phyloP scores from a whole-genome alignment of 192 early-diverging fungal genomes.

The Chytriomyces sp. region DNA sequence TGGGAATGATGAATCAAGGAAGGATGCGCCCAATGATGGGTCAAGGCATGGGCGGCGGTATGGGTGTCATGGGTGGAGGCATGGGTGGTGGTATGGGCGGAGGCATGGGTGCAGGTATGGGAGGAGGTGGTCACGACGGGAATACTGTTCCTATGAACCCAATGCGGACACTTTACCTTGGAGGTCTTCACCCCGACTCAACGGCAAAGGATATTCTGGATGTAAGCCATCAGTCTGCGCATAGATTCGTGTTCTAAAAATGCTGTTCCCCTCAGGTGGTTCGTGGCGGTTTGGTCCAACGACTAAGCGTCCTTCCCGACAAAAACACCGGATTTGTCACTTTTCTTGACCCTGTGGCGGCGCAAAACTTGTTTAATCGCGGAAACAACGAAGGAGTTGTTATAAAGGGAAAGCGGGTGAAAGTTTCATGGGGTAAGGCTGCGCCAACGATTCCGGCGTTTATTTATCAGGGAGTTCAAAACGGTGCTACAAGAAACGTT shows the following conservation, averaged over 20 bases:
- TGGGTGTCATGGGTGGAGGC: slow-evolving; percentile 17
- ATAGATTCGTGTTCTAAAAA: no score
- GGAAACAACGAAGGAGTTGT: slow-evolving; percentile 65
- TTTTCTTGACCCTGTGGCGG: slow-evolving; percentile 76
- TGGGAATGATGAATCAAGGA: slow-evolving; percentile 3
- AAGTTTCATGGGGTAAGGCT: slow-evolving; percentile 83
- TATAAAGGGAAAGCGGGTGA: slow-evolving; percentile 75
- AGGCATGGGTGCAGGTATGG: not conserved
- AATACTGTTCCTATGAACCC: slow-evolving; percentile 7
- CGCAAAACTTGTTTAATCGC: slow-evolving; percentile 66
- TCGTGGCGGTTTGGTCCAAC: slow-evolving; percentile 83
- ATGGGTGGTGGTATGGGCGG: not conserved
- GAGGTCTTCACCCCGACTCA: slow-evolving; percentile 78
- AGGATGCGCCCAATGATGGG: slow-evolving; percentile 9
- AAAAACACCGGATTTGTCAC: slow-evolving; percentile 86
- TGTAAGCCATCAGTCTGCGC: slow-evolving; percentile 47
- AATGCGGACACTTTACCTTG: slow-evolving; percentile 80
- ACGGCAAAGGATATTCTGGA: slow-evolving; percentile 85
- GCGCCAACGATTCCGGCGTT: slow-evolving; percentile 48
- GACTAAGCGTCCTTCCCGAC: slow-evolving; percentile 73
- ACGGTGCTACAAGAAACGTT: slow-evolving; percentile 75
- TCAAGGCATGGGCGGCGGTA: slow-evolving; percentile 24
- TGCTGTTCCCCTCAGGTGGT: slow-evolving; percentile 57
- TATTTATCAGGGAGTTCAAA: slow-evolving; percentile 64
- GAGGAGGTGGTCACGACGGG: slow-evolving; percentile 14